These are phyloP conservation scores for Digitaria exilis DNA, from an alignment of 202 grass and related monocot species.

Conservation along the genomic window DNA sequence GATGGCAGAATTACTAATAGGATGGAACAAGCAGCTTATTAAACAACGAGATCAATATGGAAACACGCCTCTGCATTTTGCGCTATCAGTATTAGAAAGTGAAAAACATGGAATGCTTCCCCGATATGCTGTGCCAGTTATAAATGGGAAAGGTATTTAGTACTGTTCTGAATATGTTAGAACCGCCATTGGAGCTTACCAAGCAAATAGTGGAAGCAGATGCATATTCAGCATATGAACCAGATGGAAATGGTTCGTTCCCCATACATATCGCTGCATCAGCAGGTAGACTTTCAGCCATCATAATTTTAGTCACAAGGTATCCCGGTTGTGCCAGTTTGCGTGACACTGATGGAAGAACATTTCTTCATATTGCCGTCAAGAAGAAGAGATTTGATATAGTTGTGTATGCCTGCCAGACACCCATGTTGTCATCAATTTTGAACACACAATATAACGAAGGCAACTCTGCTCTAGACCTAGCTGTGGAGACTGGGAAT, in stretches of 20 bases:
- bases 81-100: neutral
- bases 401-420: conserved; percentile 13
- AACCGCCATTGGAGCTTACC: conserved; percentile 10
- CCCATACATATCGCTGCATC: conserved; percentile 29
- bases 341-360: conserved; percentile 22
- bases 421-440: neutral
- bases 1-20: conserved; percentile 18
- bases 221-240: neutral
- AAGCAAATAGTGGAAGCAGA: conserved; percentile 23
- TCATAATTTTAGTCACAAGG: neutral
- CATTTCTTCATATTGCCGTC: conserved; percentile 29
- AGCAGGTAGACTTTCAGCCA: conserved; percentile 13
- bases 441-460: conserved; percentile 36
- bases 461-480: conserved; percentile 27
- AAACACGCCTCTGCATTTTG: conserved; percentile 28
- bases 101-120: conserved; percentile 9
- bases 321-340: conserved; percentile 8
- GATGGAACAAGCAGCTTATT: conserved; percentile 27
- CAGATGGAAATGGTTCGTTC: neutral
- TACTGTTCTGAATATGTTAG: neutral
- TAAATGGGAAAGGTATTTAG: neutral
- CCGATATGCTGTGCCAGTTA: neutral
- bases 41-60: conserved; percentile 25
- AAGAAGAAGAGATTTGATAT: conserved; percentile 19
- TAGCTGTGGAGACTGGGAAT: conserved; percentile 22